Conservation (phyloP, 306 rosid species). For the Casuarina glauca region DNA sequence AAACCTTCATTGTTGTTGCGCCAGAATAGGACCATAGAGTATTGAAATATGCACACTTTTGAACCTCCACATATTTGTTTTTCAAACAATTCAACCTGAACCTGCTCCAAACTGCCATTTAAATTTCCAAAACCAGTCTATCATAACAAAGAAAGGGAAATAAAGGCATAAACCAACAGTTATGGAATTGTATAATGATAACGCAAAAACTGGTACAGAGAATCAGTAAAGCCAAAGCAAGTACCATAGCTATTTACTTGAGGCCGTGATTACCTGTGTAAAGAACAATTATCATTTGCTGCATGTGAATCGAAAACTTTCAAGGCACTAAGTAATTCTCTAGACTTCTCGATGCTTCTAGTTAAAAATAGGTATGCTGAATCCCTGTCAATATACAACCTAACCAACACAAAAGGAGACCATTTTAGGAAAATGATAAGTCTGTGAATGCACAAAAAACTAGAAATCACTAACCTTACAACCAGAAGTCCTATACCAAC, state of each 20-base stretch:
- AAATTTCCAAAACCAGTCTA: slow-evolving; percentile 79
- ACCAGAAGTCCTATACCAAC: slow-evolving; percentile 89
- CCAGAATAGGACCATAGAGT: slow-evolving; percentile 70
- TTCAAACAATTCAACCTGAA: slow-evolving; percentile 86
- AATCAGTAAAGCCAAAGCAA: not conserved
- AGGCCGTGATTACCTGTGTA: slow-evolving; percentile 61
- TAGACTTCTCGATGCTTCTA: slow-evolving; percentile 73
- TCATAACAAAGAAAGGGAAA: slow-evolving; percentile 40
- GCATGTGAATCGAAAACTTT: slow-evolving; percentile 45
- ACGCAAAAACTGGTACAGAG: not conserved
- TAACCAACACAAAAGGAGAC: slow-evolving; percentile 33
- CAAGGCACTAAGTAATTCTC: slow-evolving; percentile 53
- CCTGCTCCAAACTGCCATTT: slow-evolving; percentile 99
- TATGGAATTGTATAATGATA: not conserved
- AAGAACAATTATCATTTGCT: slow-evolving; percentile 43
- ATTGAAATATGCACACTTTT: slow-evolving; percentile 79
- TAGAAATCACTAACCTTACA: slow-evolving; percentile 66
- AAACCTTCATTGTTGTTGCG: slow-evolving; percentile 57
- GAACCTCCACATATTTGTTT: slow-evolving; percentile 75
- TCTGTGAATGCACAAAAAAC: slow-evolving; percentile 19
- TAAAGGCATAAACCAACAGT: slow-evolving; percentile 2
- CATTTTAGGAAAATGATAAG: slow-evolving; percentile 22
- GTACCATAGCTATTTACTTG: slow-evolving; percentile 4
- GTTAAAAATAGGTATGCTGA: slow-evolving; percentile 67
- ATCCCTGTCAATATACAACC: slow-evolving; percentile 58